Evolutionary conservation across 805 yeast genomes (phyloP), one percentile per base, ranked within the genome.

Genomic region (Suhomyces sp.): DNA sequence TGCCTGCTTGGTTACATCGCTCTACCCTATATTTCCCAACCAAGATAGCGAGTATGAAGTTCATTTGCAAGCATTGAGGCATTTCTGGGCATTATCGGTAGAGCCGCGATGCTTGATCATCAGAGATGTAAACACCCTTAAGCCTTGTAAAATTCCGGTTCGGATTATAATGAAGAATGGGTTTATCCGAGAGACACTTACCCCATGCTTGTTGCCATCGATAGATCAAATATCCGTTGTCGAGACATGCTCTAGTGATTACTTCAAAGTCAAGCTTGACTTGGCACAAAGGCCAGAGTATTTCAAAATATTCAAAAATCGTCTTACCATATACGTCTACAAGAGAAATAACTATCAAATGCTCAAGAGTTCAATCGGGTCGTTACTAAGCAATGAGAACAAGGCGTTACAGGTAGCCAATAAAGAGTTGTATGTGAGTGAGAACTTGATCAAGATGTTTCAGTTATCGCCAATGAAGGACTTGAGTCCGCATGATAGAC

Each of bases 1-100:
- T 49, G 96, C 92, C 0, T 67, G 86, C 2, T 75, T 94, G 59
- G 69, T 90, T 0, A 79, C 89, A 0, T 79, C 97, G 0, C 73
- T 88, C n/a, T 84, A 89, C 57, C 97, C 97, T 2, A 74, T 85
- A 2, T 85, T 83, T 54, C 86, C 90, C 1, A 68, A 66, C 43
- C 69, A 65, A 25, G 67, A 63, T 22, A 68, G 66, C 24, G 77
- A 69, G 15, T 72, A 76, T 43, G 83, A 81, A 48, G 82, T 86
- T 19, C 90, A 88, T 62, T 65, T 93, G 49, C 96, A 90, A 65
- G 97, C 96, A 1, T 70, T 91, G 35, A 76, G 96, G 41, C 96
- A 91, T 65, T 86, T 94, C 57, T 94, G 98, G 97, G 86, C 91
- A 0, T 69, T 94, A 54, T 81, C 96, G 0, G 86, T 87, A 4